These are phyloP conservation scores for Mallotus nudiflorus DNA, from an alignment of 345 rosid species.

Conservation along the genomic window DNA sequence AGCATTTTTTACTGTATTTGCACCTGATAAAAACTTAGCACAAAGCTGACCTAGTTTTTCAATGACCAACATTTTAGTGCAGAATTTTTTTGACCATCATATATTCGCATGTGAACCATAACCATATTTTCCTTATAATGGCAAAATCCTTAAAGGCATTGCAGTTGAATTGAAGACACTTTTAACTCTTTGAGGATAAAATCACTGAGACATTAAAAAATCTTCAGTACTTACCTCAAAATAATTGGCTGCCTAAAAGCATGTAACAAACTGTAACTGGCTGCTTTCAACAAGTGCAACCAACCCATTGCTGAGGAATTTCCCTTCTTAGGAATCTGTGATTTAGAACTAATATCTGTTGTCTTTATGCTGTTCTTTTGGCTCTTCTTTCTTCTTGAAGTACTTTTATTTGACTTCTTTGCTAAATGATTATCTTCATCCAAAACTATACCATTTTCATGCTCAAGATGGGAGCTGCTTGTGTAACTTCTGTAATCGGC, in stretches of 20 bases:
- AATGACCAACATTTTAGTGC: neutral
- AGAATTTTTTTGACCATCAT: neutral
- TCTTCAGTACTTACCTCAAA: slow-evolving; percentile 53
- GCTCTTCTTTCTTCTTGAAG: slow-evolving; percentile 69
- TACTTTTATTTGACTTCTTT: slow-evolving; percentile 40
- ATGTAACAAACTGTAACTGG: slow-evolving; percentile 52
- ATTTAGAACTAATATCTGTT: slow-evolving; percentile 26
- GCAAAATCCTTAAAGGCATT: neutral
- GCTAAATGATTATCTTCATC: slow-evolving; percentile 36
- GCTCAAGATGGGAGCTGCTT: slow-evolving; percentile 35
- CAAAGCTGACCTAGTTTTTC: neutral
- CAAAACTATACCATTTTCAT: slow-evolving; percentile 35
- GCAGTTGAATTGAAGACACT: neutral
- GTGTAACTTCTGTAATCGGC: slow-evolving; percentile 31
- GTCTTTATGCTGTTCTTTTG: slow-evolving; percentile 51
- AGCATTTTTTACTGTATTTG: neutral
- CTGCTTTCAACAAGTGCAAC: slow-evolving; percentile 66
- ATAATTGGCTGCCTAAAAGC: slow-evolving; percentile 83
- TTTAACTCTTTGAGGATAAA: neutral
- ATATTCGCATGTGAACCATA: neutral
- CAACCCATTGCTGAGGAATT: slow-evolving; percentile 43
- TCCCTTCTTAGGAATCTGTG: slow-evolving; percentile 31
- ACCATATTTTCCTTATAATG: neutral
- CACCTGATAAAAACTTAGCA: neutral
- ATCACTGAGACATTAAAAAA: neutral